Evolutionary conservation across 2,329 filamentous ascomycete genomes (phyloP).

Genomic region (Cordyceps farinosa): DNA sequence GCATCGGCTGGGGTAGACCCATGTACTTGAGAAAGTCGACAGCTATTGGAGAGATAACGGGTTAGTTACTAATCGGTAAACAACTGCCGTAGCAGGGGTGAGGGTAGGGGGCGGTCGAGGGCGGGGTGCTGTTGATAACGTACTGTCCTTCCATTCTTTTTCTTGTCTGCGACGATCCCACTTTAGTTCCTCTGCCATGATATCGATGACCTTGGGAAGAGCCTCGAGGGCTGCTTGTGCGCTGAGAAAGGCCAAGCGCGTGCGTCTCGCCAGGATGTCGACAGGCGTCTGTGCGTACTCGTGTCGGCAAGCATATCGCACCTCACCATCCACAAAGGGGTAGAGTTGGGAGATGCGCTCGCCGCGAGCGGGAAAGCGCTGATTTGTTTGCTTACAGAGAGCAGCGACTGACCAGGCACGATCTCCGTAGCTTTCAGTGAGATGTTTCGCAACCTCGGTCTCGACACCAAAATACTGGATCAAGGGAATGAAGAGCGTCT

Average conservation of each 20-base stretch:
- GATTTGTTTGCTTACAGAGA: slow-evolving; percentile 70
- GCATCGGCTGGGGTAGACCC: slow-evolving; percentile 60
- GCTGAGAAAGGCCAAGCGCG: slow-evolving; percentile 83
- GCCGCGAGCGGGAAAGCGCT: slow-evolving; percentile 78
- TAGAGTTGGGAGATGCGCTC: slow-evolving; percentile 77
- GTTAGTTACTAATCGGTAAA: slow-evolving; percentile 10
- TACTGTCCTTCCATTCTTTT: slow-evolving; percentile 74
- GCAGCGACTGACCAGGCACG: slow-evolving; percentile 87
- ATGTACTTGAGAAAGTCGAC: slow-evolving; percentile 61
- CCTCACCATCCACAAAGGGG: slow-evolving; percentile 87
- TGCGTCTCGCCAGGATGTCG: slow-evolving; percentile 82
- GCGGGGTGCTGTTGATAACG: slow-evolving; percentile 29
- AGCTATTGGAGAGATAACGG: slow-evolving; percentile 35
- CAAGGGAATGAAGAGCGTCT: slow-evolving; percentile 87
- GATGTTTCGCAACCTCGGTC: slow-evolving; percentile 86
- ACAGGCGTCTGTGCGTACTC: slow-evolving; percentile 91
- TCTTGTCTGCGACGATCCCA: slow-evolving; percentile 74
- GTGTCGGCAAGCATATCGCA: slow-evolving; percentile 81
- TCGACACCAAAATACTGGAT: slow-evolving; percentile 92
- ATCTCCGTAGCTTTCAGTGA: slow-evolving; percentile 85
- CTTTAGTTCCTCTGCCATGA: slow-evolving; percentile 79
- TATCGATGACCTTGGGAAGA: slow-evolving; percentile 78
- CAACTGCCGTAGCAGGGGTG: neutral
- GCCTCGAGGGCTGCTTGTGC: slow-evolving; percentile 86
- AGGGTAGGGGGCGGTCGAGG: neutral